Conservation (phyloP, 2,329 filamentous ascomycete species). For the Chaetomiaceae sp. region DNA sequence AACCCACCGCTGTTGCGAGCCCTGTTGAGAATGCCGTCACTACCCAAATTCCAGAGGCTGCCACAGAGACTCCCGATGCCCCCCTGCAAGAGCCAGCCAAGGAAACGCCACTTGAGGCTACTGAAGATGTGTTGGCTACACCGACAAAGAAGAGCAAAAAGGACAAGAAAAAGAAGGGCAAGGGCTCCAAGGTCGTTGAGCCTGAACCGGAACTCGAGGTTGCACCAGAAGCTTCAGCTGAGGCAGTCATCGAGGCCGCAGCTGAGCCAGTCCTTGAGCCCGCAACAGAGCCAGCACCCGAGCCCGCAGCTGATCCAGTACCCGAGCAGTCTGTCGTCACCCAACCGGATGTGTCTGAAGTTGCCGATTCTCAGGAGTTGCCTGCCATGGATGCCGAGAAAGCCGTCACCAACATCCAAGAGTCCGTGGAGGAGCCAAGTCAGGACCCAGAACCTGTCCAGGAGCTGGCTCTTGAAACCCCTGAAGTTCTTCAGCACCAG, state of each 20-base stretch:
- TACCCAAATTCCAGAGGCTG: not conserved
- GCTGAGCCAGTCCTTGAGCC: not conserved
- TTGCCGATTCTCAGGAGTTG: not conserved
- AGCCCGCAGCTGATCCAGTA: not conserved
- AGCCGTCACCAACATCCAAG: not conserved
- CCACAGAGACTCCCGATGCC: not conserved
- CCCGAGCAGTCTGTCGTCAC: not conserved
- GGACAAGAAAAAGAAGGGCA: slow-evolving; percentile 29
- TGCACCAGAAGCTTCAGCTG: too few species aligned
- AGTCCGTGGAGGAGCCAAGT: not conserved
- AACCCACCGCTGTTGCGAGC: not conserved
- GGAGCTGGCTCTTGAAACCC: not conserved
- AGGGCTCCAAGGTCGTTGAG: slow-evolving; percentile 15
- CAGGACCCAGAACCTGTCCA: not conserved
- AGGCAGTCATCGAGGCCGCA: not conserved
- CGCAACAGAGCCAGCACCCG: too few species aligned
- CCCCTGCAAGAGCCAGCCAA: not conserved
- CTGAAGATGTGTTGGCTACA: not conserved
- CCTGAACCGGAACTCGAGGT: slow-evolving; percentile 4
- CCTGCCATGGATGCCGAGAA: not conserved
- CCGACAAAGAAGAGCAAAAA: slow-evolving; percentile 1
- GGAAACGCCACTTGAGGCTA: not conserved
- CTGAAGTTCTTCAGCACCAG: not conserved
- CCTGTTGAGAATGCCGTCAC: not conserved
- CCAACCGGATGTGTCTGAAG: too few species aligned